Base-by-base conservation (phyloP, 805 yeast genomes). In the Candida argentea region DNA sequence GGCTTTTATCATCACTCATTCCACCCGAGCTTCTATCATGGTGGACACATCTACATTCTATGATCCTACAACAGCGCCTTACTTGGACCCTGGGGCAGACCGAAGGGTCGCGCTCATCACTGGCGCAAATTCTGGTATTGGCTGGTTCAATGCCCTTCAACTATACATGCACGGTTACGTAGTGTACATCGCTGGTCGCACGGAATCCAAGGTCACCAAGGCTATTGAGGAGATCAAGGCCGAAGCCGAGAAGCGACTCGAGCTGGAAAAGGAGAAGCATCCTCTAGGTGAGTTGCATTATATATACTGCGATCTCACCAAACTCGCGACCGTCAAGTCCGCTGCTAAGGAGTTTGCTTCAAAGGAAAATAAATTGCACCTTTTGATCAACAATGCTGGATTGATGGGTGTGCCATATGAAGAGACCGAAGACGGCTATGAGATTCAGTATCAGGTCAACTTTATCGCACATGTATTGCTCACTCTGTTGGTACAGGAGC, bases 231-330 rank as follows among this genome's bases (percentile, higher is more conserved):
- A 46, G 3, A 53, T 61, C 15, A 40, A 50, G 27, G 21, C 22
- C 2, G 65, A 60, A 34, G 65, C 65, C 2, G 31, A 36, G 5
- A 32, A 28, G 7, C 40, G 65, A 30, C 10, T 18, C 9, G 9
- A 18, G 10, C 10, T 10, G 10, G 10, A 10, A 10, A 18, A 18
- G 10, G 20, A 7, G 9, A 10, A 18, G 20, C 7, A 8, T 18
- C 20, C 20, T 10, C 10, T 18, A 18, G 86, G 87, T 0, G 65
- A 65, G 28, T 47, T 80, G 13, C 53, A 59, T 30, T 68, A 56
- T 34, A 36, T 79, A 8, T 68, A 73, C 29, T 41, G 73, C 30
- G 87, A 81, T 47, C 53, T 81, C 31, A 40, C 69, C 15, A 69
- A 44, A 34, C 37, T 55, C 11, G 28, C 32, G 5, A 40, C 52